A percentile compares a stretch with the other conserved stretches of the same genome.
Evolutionary conservation across 192 early-diverging fungal genomes (phyloP).

Genomic region (Polychytrium aggregatum): DNA sequence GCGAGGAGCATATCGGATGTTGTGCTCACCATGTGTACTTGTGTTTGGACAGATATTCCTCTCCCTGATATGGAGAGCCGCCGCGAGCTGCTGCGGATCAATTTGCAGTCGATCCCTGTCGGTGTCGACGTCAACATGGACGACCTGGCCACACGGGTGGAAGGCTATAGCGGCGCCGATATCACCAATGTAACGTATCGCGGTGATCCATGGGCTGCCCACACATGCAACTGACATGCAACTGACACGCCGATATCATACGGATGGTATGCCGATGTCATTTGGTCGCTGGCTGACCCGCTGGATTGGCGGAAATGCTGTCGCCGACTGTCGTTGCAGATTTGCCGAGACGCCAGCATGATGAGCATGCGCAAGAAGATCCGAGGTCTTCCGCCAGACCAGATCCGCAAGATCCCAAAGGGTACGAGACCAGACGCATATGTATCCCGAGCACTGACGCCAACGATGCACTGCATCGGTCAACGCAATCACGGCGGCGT

Average conservation of each 20-base stretch:
- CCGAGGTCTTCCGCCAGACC: conserved; percentile 36
- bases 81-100: conserved; percentile 37
- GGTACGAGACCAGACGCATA: conserved; percentile 12
- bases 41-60: conserved; percentile 35
- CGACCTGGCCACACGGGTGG: conserved; percentile 37
- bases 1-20: too few species aligned
- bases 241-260: too few species aligned
- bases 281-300: too few species aligned
- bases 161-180: conserved; percentile 50
- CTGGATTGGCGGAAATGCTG: too few species aligned
- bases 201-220: conserved; percentile 1
- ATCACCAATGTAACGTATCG: conserved; percentile 39
- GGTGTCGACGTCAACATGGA: conserved; percentile 32
- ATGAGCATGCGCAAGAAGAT: conserved; percentile 50
- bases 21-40: conserved; percentile 1
- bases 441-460: too few species aligned
- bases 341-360: conserved; percentile 43
- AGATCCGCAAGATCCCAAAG: conserved; percentile 41
- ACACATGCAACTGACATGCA: too few species aligned
- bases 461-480: too few species aligned
- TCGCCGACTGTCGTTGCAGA: conserved; percentile 12
- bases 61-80: conserved; percentile 40
- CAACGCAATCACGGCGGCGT: too few species aligned
- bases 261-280: too few species aligned
- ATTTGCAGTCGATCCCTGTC: conserved; percentile 37